Base-by-base conservation (phyloP, 2,329 filamentous ascomycete species). In the Hymenoscyphus infarciens region DNA sequence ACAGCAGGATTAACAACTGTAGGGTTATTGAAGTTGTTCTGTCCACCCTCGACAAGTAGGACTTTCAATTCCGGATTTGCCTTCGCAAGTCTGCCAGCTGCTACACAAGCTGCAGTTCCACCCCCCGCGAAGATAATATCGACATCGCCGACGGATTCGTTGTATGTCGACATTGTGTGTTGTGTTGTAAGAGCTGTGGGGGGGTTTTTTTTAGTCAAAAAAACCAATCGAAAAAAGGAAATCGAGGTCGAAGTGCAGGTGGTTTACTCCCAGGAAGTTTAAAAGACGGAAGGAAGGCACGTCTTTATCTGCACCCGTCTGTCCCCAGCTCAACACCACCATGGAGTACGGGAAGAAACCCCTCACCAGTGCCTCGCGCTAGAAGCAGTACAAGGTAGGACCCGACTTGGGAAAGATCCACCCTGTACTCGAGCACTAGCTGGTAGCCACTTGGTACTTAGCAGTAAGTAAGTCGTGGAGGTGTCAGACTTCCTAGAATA, bases 41-140 rank as follows among this genome's bases (percentile, higher is more conserved):
- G 76, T 0, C 83, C 83, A 31, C 77, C 75, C 68, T 86, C 83
- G 57, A 85, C 78, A 6, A 86, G 74, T 13, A 85, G 73, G 52
- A 85, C 78, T 16, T 77, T 79, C 1, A 83, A 72, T 25, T 74
- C 73, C 0, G 80, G 80, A 61, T 82, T 78, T 0, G 81, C 80
- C 61, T 80, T 78, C 5, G 82, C 79, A 1, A 85, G 76, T 56
- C 82, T 75, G 3, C 75, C 78, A 16, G 82, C 81, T 38, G 82
- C 73, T 27, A 82, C 76, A 66, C 80, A 80, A 22, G 79, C 81
- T 49, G 80, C 78, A 4, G 79, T 76, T 15, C 80, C 80, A 60
- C 80, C 80, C 69, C 81, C 81, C 3, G 79, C 79, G 61, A 83
- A 77, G 63, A 83, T 80, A 56, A 83, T 76, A 63, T 83, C 81